These are phyloP conservation scores for Creolimax fragrantissima DNA, from an alignment of 78 protist genomes.

Conservation along the genomic window DNA sequence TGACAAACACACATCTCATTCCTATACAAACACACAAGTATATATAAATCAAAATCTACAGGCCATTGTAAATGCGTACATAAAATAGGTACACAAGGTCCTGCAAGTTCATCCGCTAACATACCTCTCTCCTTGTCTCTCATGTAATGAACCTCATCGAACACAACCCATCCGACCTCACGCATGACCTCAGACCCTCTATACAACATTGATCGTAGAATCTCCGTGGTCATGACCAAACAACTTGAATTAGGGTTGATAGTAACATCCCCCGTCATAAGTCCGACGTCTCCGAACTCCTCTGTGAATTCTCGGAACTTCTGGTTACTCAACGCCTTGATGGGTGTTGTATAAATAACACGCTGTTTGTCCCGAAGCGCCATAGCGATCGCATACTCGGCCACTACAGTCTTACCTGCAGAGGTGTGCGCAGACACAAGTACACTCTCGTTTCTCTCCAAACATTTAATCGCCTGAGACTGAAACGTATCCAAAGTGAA, in stretches of 20 bases:
- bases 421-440: constrained; percentile 94
- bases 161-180: constrained; percentile 83
- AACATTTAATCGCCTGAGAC: background rate
- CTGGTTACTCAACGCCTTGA: constrained; percentile 73
- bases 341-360: constrained; percentile 94
- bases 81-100: no score
- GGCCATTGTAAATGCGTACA: no score
- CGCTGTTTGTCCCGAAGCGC: constrained; percentile 45
- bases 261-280: constrained; percentile 73
- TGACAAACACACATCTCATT: no score
- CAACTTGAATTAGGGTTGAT: constrained; percentile 70
- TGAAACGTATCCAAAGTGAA: background rate
- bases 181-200: constrained; percentile 67
- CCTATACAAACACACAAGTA: no score
- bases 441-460: constrained; percentile 27
- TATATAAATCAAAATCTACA: no score
- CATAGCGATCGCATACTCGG: constrained; percentile 88
- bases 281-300: constrained; percentile 80
- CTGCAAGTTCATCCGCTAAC: background rate
- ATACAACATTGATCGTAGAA: constrained; percentile 60
- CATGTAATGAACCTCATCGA: constrained; percentile 84
- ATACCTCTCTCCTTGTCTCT: constrained; percentile 2
- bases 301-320: constrained; percentile 22
- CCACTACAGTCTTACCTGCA: constrained; percentile 95
- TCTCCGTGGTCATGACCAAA: constrained; percentile 91